These are phyloP conservation scores for Lachnellula arida DNA, from an alignment of 2,329 filamentous ascomycete genomes.

Conservation along the genomic window DNA sequence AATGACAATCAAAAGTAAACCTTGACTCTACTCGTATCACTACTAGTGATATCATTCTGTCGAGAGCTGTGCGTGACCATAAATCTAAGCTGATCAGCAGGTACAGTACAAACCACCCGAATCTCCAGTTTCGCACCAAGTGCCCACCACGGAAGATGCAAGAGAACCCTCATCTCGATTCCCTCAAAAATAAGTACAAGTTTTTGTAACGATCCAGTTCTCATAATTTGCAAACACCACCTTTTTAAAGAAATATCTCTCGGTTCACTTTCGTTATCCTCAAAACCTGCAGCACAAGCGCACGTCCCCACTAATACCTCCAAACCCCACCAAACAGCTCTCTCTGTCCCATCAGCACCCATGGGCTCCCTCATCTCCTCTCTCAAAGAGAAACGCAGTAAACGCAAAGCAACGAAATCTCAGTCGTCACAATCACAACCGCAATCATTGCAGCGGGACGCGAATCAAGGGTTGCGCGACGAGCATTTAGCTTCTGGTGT, in stretches of 20 bases:
- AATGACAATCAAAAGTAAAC: not conserved
- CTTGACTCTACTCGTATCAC: too few species aligned
- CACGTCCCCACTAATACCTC: slow-evolving; percentile 15
- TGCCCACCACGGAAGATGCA: too few species aligned
- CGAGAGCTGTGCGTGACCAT: too few species aligned
- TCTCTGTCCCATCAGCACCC: not conserved
- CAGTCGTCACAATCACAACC: not conserved
- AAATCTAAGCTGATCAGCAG: too few species aligned
- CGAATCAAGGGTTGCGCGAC: slow-evolving; percentile 10
- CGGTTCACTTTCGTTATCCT: not conserved
- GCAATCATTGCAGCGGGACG: slow-evolving; percentile 16
- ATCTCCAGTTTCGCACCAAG: too few species aligned
- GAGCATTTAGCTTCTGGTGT: slow-evolving; percentile 16
- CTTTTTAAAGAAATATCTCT: too few species aligned
- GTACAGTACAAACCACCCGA: too few species aligned
- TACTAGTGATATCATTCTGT: too few species aligned
- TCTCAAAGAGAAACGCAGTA: slow-evolving; percentile 2
- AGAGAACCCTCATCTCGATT: too few species aligned
- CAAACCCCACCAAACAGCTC: not conserved
- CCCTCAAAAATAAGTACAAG: slow-evolving; percentile 14
- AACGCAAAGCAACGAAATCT: not conserved
- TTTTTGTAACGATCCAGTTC: not conserved
- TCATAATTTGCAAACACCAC: not conserved
- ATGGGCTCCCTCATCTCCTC: slow-evolving; percentile 23
- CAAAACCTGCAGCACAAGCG: slow-evolving; percentile 2